A percentile compares a stretch with the other conserved stretches of the same genome.
Conservation (phyloP, 1,139 yeast species). For the Geotrichum bryndzae region DNA sequence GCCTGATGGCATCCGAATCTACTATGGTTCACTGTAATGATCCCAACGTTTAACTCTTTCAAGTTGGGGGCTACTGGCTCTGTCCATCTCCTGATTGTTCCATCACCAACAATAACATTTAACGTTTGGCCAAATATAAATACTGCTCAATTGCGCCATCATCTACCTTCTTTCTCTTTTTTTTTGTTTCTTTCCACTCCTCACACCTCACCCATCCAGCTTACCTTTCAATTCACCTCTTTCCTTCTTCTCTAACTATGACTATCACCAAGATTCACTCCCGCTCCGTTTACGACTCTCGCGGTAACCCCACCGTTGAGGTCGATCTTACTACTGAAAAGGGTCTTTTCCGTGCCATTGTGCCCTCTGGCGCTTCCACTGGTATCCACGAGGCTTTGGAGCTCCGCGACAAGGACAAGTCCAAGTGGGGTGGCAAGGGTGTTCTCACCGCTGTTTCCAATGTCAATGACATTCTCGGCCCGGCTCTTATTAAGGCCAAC, state of each 20-base stretch:
- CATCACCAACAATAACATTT: neutral
- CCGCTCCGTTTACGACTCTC: conserved; percentile 93
- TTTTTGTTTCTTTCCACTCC: neutral
- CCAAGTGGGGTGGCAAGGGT: conserved; percentile 96
- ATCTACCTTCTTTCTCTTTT: neutral
- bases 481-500: conserved; percentile 71
- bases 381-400: conserved; percentile 94
- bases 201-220: neutral
- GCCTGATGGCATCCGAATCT: neutral
- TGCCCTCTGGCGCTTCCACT: conserved; percentile 96
- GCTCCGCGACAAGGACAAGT: conserved; percentile 90
- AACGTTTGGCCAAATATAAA: neutral
- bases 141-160: neutral
- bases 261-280: conserved; percentile 67
- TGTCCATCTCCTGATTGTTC: neutral
- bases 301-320: conserved; percentile 93
- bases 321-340: conserved; percentile 81
- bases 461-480: conserved; percentile 84
- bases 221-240: neutral
- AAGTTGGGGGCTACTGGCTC: neutral
- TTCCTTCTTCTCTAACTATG: conserved; percentile 30
- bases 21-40: neutral
- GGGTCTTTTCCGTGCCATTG: conserved; percentile 87
- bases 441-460: conserved; percentile 86
- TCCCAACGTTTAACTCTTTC: neutral